A percentile compares a stretch with the other conserved stretches of the same genome.
Evolutionary conservation across 805 yeast species (phyloP).

Genomic region (Metschnikowia continentalis): DNA sequence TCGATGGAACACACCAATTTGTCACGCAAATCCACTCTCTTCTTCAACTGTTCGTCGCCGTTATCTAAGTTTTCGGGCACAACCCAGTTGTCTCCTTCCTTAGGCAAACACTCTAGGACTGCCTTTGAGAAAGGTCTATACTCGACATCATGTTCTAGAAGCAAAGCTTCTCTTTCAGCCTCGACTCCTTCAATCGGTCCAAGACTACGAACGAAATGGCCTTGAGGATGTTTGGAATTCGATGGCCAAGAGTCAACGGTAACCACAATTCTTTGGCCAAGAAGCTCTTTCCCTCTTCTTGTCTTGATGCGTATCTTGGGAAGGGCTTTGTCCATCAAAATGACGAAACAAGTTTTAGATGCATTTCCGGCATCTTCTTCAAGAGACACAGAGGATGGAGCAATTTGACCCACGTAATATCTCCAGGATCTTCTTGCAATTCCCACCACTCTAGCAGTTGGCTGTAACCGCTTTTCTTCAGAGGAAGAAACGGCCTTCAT

Average conservation of each 20-base stretch:
- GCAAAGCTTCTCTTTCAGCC: constrained; percentile 93
- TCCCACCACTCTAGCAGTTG: constrained; percentile 93
- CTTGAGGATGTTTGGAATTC: constrained; percentile 81
- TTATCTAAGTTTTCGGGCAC: constrained; percentile 63
- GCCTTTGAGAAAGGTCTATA: constrained; percentile 92
- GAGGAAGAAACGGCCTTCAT: constrained; percentile 47
- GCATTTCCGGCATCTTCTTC: constrained; percentile 58
- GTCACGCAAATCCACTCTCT: constrained; percentile 83
- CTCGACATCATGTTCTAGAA: constrained; percentile 94
- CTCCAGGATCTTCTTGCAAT: constrained; percentile 91
- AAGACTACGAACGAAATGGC: constrained; percentile 85
- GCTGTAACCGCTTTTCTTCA: constrained; percentile 54
- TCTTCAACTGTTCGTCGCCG: constrained; percentile 51
- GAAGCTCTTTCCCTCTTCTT: constrained; percentile 73
- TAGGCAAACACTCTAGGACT: constrained; percentile 87
- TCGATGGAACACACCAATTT: constrained; percentile 91
- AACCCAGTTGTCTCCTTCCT: constrained; percentile 90
- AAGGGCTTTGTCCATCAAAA: constrained; percentile 81
- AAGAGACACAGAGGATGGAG: constrained; percentile 61
- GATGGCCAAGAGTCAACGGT: constrained; percentile 93
- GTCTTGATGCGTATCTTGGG: constrained; percentile 87
- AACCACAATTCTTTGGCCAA: constrained; percentile 88
- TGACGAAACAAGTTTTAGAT: constrained; percentile 73
- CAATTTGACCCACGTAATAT: constrained; percentile 89
- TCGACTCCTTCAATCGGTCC: constrained; percentile 89